Evolutionary conservation across 768 basidiomycete genomes (phyloP).

Genomic region (Strobilomyces dryophilus): DNA sequence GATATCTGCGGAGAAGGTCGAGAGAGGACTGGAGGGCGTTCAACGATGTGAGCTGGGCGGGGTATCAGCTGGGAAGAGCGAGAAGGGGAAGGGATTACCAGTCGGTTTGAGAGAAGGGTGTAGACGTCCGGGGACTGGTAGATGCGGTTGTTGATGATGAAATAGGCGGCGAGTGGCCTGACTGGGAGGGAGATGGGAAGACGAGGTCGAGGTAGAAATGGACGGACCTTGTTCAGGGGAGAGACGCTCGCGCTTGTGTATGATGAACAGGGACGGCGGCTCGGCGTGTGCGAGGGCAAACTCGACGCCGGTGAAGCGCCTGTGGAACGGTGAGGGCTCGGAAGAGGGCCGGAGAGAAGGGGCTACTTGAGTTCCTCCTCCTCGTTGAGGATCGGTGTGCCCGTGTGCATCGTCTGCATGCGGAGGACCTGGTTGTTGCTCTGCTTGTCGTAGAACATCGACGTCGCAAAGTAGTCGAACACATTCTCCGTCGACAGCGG

Average conservation of each 20-base stretch:
- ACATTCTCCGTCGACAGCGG: conserved; percentile 74
- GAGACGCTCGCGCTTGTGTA: conserved; percentile 83
- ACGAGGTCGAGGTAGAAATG: not conserved
- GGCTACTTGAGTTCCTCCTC: conserved; percentile 73
- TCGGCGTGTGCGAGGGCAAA: conserved; percentile 80
- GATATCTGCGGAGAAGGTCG: conserved; percentile 63
- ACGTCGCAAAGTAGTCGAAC: conserved; percentile 85
- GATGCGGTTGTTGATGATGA: conserved; percentile 84
- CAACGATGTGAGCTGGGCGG: conserved; percentile 57
- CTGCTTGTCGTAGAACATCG: conserved; percentile 93
- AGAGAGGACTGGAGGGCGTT: conserved; percentile 74
- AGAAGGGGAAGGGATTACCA: conserved; percentile 44
- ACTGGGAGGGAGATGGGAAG: conserved; percentile 40
- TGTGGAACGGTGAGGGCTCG: conserved; percentile 26
- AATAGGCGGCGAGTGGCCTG: conserved; percentile 76
- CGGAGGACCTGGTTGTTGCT: conserved; percentile 89
- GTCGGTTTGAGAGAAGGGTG: conserved; percentile 75
- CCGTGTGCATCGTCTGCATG: conserved; percentile 91
- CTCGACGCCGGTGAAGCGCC: conserved; percentile 84
- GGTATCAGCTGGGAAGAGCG: not conserved
- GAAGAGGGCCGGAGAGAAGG: not conserved
- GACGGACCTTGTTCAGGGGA: conserved; percentile 78
- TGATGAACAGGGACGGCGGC: conserved; percentile 80
- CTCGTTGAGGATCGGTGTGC: conserved; percentile 72
- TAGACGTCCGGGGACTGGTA: conserved; percentile 87